Conservation (phyloP, 78 protist species). For the Bigelowiella natans region DNA sequence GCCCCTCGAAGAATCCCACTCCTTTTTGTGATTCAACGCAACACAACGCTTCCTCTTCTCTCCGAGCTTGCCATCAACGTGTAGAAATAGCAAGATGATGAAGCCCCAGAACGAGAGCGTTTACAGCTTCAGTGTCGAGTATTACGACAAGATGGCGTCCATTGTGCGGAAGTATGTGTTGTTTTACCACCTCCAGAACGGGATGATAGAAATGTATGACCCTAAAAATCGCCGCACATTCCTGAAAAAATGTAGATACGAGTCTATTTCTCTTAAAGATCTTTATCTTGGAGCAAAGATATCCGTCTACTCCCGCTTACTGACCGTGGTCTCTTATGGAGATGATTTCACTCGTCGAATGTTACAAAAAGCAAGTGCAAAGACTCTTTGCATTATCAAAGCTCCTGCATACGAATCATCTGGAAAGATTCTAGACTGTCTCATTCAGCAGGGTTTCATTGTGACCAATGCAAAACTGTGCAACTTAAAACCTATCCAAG, state of each 20-base stretch:
- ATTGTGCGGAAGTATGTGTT: conserved; percentile 36
- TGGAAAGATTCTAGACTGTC: not conserved
- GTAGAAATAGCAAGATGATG: no score
- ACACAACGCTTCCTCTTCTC: no score
- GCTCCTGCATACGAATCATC: not conserved
- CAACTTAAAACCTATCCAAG: not conserved
- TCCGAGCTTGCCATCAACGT: no score
- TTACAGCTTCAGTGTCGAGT: conserved; percentile 38
- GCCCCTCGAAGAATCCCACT: no score
- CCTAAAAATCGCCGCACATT: conserved; percentile 36
- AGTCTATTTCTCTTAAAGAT: conserved; percentile 17
- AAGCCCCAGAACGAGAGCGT: not conserved
- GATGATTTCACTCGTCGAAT: conserved; percentile 32
- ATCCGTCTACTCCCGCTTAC: conserved; percentile 41
- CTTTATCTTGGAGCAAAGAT: conserved; percentile 48
- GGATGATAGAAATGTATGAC: conserved; percentile 59
- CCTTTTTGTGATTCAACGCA: no score
- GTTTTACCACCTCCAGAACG: conserved; percentile 30
- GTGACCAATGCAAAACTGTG: not conserved
- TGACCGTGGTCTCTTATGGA: conserved; percentile 31
- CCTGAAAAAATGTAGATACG: conserved; percentile 35
- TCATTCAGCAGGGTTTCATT: not conserved
- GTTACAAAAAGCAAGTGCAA: not conserved
- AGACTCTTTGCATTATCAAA: not conserved
- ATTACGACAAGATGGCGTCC: conserved; percentile 34